Evolutionary conservation across 2,329 filamentous ascomycete species (phyloP).

Genomic region (Diaporthe longicolla): DNA sequence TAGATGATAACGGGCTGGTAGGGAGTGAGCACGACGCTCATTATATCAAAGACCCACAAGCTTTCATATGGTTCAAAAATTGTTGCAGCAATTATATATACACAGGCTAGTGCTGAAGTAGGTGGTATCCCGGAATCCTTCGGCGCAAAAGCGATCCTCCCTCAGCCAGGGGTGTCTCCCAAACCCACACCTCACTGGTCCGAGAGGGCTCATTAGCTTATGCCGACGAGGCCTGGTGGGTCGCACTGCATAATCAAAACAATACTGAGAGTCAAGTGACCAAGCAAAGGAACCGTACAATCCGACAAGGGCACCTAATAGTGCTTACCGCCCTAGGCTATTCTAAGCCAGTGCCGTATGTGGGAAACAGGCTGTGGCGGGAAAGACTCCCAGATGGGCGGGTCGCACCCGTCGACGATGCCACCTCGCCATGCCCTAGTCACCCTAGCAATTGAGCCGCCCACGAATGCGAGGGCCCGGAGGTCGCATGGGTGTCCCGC

Average conservation of each 20-base stretch:
- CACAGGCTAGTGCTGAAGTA: conserved; percentile 2
- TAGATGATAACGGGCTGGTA: neutral
- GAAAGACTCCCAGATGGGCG: neutral
- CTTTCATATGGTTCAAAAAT: neutral
- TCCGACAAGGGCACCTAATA: conserved; percentile 9
- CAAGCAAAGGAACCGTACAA: neutral
- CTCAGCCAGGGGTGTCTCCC: conserved; percentile 2
- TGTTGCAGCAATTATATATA: neutral
- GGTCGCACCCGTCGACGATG: conserved; percentile 11
- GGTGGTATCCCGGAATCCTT: conserved; percentile 25
- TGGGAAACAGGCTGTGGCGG: neutral
- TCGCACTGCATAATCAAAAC: conserved; percentile 30
- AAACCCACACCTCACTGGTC: conserved; percentile 8
- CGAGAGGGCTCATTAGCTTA: neutral
- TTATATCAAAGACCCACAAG: conserved; percentile 3
- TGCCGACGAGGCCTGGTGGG: neutral
- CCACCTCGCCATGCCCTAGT: conserved; percentile 1
- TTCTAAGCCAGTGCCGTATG: neutral
- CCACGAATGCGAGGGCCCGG: neutral
- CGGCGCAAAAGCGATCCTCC: conserved; percentile 12
- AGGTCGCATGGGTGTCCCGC: neutral
- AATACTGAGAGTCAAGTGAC: conserved; percentile 18
- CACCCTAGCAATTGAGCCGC: conserved; percentile 4
- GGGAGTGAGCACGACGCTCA: neutral
- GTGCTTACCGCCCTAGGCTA: conserved; percentile 31